A percentile compares a stretch with the other conserved stretches of the same genome.
These are phyloP conservation scores for Yarrowia hollandica DNA, from an alignment of 805 yeast species.

Conservation along the genomic window DNA sequence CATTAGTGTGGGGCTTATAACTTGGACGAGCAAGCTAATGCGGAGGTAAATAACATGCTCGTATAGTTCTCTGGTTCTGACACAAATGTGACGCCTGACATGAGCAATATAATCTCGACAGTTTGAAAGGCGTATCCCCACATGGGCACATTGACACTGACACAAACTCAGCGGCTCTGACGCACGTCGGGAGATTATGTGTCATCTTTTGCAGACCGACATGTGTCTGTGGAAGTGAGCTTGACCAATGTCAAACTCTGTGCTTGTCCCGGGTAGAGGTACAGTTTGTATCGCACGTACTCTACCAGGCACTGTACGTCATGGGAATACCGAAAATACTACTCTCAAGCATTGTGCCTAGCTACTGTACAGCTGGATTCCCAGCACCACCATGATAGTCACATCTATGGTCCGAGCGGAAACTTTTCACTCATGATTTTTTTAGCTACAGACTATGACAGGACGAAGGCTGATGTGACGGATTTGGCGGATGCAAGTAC, in stretches of 20 bases:
- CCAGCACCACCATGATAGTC: too few relatives aligned
- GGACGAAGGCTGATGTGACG: background rate
- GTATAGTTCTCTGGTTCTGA: background rate
- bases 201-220: background rate
- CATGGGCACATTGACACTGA: background rate
- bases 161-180: slow-evolving; percentile 2
- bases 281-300: too few relatives aligned
- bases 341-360: too few relatives aligned
- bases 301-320: too few relatives aligned
- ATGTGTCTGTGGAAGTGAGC: background rate
- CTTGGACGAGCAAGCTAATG: background rate
- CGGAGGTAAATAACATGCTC: background rate
- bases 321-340: too few relatives aligned
- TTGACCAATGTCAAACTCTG: too few relatives aligned
- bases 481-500: slow-evolving; percentile 14
- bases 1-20: background rate
- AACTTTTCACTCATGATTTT: too few relatives aligned
- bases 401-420: too few relatives aligned
- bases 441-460: too few relatives aligned
- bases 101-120: background rate
- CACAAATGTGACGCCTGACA: slow-evolving; percentile 10
- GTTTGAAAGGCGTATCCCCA: slow-evolving; percentile 27
- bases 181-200: slow-evolving; percentile 8
- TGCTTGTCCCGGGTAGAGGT: too few relatives aligned
- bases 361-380: too few relatives aligned